phyloP scores from a whole-genome alignment of 495 filamentous ascomycete species.

The Pseudoneurospora amorphoporcata region DNA sequence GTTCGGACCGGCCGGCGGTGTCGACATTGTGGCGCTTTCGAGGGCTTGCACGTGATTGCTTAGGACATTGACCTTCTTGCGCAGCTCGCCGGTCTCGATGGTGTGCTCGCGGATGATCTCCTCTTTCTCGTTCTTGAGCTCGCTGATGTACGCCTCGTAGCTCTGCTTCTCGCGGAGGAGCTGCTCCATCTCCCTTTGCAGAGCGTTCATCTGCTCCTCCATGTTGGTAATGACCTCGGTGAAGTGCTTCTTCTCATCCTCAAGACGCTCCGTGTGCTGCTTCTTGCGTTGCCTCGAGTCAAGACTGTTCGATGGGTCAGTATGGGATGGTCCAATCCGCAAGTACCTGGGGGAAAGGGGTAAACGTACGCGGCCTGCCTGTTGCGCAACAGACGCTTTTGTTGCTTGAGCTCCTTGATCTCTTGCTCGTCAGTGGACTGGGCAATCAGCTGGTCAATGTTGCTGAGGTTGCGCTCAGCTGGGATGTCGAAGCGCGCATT shows the following conservation, averaged over 20 bases:
- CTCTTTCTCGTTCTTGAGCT: constrained; percentile 76
- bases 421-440: constrained; percentile 84
- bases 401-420: constrained; percentile 96
- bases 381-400: constrained; percentile 91
- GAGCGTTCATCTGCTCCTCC: constrained; percentile 65
- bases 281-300: constrained; percentile 98
- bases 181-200: constrained; percentile 57
- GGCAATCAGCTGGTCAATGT: constrained; percentile 89
- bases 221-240: constrained; percentile 61
- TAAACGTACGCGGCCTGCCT: constrained; percentile 84
- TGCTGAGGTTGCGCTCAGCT: constrained; percentile 80
- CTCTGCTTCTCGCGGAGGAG: constrained; percentile 58
- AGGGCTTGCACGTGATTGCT: constrained; percentile 74
- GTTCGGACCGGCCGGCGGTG: constrained; percentile 44
- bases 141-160: constrained; percentile 63
- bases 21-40: constrained; percentile 47
- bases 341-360: constrained; percentile 12
- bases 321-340: constrained; percentile 1
- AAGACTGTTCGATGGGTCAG: constrained; percentile 51
- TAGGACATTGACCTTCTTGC: constrained; percentile 88
- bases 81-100: constrained; percentile 85
- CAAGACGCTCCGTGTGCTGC: constrained; percentile 92
- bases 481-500: constrained; percentile 98
- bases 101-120: constrained; percentile 84
- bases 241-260: constrained; percentile 92